A percentile compares a stretch with the other conserved stretches of the same genome.
Evolutionary conservation across 495 filamentous ascomycete genomes (phyloP).

Genomic region (Lepidopterella palustris): DNA sequence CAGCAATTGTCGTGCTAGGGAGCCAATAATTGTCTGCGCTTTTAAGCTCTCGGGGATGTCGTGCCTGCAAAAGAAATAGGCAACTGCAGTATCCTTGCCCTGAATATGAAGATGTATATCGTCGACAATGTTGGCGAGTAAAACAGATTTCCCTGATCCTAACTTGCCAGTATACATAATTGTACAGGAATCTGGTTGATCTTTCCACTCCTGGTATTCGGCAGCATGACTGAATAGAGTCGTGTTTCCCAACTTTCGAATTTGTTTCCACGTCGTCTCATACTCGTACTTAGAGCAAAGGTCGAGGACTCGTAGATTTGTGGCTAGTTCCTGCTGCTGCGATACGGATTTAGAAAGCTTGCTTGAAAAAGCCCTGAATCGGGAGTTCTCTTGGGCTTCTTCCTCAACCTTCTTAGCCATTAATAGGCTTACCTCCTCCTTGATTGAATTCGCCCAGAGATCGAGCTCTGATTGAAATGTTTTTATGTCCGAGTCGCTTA

Average conservation of each 20-base stretch:
- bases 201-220: slow-evolving; percentile 39
- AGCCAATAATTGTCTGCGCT: slow-evolving; percentile 38
- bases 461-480: slow-evolving; percentile 35
- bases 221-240: slow-evolving; percentile 24
- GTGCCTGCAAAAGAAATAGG: slow-evolving; percentile 43
- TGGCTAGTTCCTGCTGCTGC: slow-evolving; percentile 25
- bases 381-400: too few relatives aligned
- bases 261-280: slow-evolving; percentile 40
- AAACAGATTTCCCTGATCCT: slow-evolving; percentile 41
- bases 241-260: slow-evolving; percentile 38
- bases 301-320: slow-evolving; percentile 32
- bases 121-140: slow-evolving; percentile 42
- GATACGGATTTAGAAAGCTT: slow-evolving; percentile 27
- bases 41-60: slow-evolving; percentile 38
- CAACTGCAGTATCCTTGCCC: slow-evolving; percentile 22
- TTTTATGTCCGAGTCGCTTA: slow-evolving; percentile 32
- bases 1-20: slow-evolving; percentile 39
- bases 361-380: slow-evolving; percentile 26
- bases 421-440: slow-evolving; percentile 35
- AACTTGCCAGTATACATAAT: slow-evolving; percentile 39
- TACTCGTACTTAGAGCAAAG: slow-evolving; percentile 41
- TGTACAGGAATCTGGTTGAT: slow-evolving; percentile 23
- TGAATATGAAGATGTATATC: slow-evolving; percentile 34
- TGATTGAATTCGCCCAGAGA: slow-evolving; percentile 38
- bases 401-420: slow-evolving; percentile 33